Evolutionary conservation across 2,329 filamentous ascomycete species (phyloP).

Genomic region (Paecilomyces fulvus): DNA sequence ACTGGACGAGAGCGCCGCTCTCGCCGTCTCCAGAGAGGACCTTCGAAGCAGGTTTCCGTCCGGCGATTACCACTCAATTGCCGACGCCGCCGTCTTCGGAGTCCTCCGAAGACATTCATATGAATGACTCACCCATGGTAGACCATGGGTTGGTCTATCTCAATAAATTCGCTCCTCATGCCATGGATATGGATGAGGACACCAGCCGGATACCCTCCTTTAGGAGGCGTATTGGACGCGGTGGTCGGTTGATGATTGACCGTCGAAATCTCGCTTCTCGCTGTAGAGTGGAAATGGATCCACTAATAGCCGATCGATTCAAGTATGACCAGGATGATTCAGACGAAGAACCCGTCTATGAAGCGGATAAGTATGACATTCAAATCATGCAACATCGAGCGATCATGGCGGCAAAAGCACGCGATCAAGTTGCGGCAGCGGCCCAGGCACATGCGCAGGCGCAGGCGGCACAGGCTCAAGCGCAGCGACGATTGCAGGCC

Average conservation of each 20-base stretch:
- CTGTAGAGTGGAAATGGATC: slow-evolving; percentile 38
- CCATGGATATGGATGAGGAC: slow-evolving; percentile 37
- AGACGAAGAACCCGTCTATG: slow-evolving; percentile 65
- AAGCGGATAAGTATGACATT: slow-evolving; percentile 60
- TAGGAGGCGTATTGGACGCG: slow-evolving; percentile 73
- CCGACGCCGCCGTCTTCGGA: slow-evolving; percentile 43
- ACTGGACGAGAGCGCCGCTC: slow-evolving; percentile 77
- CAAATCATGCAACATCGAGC: slow-evolving; percentile 49
- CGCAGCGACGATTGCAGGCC: slow-evolving; percentile 27
- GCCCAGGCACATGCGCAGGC: slow-evolving; percentile 17
- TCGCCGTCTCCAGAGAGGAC: slow-evolving; percentile 64
- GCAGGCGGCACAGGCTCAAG: slow-evolving; percentile 14
- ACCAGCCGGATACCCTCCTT: slow-evolving; percentile 54
- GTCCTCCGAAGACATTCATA: slow-evolving; percentile 33
- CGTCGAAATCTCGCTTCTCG: slow-evolving; percentile 59
- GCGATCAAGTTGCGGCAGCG: slow-evolving; percentile 34
- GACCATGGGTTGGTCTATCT: slow-evolving; percentile 25
- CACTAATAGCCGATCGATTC: slow-evolving; percentile 58
- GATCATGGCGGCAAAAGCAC: slow-evolving; percentile 39
- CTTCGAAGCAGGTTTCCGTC: slow-evolving; percentile 57
- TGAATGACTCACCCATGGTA: slow-evolving; percentile 26
- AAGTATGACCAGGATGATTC: slow-evolving; percentile 83
- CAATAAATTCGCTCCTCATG: slow-evolving; percentile 33
- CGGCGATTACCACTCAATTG: slow-evolving; percentile 59
- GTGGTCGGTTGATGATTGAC: slow-evolving; percentile 82